Conservation (phyloP, 805 yeast species). For the Nakazawaea siamensis region DNA sequence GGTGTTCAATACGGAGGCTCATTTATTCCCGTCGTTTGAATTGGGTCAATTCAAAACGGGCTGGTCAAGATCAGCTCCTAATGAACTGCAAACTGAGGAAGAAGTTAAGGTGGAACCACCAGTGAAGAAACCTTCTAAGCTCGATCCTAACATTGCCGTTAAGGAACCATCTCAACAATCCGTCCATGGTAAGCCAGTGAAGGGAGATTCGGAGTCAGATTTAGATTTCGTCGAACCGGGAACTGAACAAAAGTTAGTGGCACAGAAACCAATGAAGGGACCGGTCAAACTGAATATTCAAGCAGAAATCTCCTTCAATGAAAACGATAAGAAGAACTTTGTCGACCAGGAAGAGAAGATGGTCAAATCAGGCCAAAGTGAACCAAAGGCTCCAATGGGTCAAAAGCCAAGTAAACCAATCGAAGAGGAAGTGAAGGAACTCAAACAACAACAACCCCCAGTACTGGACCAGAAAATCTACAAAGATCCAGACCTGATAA, state of each 20-base stretch:
- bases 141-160: background rate
- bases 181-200: background rate
- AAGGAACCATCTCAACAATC: background rate
- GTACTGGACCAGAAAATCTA: slow-evolving; percentile 1
- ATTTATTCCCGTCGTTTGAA: slow-evolving; percentile 75
- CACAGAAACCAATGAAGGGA: background rate
- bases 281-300: slow-evolving; percentile 8
- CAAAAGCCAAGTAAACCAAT: slow-evolving; percentile 9
- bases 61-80: slow-evolving; percentile 35
- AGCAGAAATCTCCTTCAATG: slow-evolving; percentile 11
- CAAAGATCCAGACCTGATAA: slow-evolving; percentile 4
- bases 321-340: slow-evolving; percentile 7
- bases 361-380: background rate
- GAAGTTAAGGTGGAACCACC: background rate
- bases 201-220: no score
- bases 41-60: slow-evolving; percentile 52
- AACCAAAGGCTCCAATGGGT: background rate
- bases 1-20: slow-evolving; percentile 91
- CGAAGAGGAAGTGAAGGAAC: slow-evolving; percentile 3
- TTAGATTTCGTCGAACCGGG: no score
- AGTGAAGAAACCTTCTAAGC: background rate
- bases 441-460: background rate
- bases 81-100: background rate
- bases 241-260: no score
- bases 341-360: slow-evolving; percentile 1